Conservation (phyloP, 768 basidiomycete genomes). For the Paxillus involutus region DNA sequence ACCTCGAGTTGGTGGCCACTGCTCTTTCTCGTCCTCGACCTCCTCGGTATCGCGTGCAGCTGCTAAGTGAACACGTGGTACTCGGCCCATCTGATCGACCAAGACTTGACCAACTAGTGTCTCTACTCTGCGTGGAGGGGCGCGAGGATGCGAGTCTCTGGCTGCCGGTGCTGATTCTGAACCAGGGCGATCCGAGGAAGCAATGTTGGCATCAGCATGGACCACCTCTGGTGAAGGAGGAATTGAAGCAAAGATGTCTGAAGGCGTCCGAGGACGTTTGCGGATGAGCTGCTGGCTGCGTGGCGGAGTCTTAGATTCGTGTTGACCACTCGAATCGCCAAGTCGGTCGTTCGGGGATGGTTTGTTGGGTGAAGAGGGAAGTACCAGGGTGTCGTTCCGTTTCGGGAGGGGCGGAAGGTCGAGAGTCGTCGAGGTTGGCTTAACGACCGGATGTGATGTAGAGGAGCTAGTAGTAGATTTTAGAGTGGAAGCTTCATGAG, state of each 20-base stretch:
- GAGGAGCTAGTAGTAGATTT: not conserved
- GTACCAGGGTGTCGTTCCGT: conserved; percentile 1
- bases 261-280: conserved; percentile 7
- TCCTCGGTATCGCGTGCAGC: not conserved
- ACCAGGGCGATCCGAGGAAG: not conserved
- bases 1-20: conserved; percentile 19
- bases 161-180: not conserved
- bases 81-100: conserved; percentile 16
- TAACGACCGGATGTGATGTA: not conserved
- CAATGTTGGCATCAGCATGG: not conserved
- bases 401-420: not conserved
- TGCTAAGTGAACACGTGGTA: conserved; percentile 5
- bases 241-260: conserved; percentile 18
- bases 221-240: conserved; percentile 11
- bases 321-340: not conserved
- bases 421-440: not conserved
- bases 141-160: not conserved
- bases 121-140: conserved; percentile 22
- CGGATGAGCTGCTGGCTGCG: conserved; percentile 4
- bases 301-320: not conserved
- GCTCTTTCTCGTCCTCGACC: not conserved
- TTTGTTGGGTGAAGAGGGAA: not conserved
- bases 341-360: not conserved
- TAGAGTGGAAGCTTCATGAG: not conserved
- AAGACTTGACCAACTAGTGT: conserved; percentile 16